Conservation (phyloP, 177 flowering plant genomes). For the Tripterygium wilfordii region DNA sequence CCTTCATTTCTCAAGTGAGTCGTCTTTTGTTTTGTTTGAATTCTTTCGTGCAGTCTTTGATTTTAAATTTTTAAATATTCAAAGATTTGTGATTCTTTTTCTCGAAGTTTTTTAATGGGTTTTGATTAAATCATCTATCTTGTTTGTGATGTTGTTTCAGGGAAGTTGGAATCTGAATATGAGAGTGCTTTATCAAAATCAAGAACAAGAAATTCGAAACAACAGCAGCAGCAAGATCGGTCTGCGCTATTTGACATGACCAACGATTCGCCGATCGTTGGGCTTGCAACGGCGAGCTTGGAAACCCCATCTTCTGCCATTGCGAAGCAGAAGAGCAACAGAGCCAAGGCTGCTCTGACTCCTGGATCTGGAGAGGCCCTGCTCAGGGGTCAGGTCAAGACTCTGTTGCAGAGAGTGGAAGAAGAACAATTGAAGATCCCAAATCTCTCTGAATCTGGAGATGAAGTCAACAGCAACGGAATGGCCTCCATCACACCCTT, state of each 20-base stretch:
- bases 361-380: conserved; percentile 90
- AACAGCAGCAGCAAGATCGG: conserved; percentile 40
- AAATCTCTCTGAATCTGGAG: conserved; percentile 16
- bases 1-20: neutral
- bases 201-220: conserved; percentile 29
- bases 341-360: conserved; percentile 28
- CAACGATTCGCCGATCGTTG: conserved; percentile 89
- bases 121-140: too few relatives aligned
- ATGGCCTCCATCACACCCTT: conserved; percentile 1
- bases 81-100: neutral
- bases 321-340: conserved; percentile 24
- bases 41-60: too few relatives aligned
- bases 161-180: conserved; percentile 41
- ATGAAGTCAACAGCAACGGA: neutral
- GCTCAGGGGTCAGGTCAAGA: conserved; percentile 76
- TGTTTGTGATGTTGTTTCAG: too few relatives aligned
- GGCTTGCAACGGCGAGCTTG: conserved; percentile 51
- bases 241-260: conserved; percentile 68
- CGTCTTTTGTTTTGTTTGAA: too few relatives aligned
- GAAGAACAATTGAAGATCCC: conserved; percentile 64
- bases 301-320: conserved; percentile 50
- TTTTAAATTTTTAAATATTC: too few relatives aligned
- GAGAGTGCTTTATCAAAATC: conserved; percentile 37
- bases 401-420: conserved; percentile 77
- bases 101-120: neutral